phyloP scores from a whole-genome alignment of 2,329 filamentous ascomycete species.

The Venturiaceae sp. region DNA sequence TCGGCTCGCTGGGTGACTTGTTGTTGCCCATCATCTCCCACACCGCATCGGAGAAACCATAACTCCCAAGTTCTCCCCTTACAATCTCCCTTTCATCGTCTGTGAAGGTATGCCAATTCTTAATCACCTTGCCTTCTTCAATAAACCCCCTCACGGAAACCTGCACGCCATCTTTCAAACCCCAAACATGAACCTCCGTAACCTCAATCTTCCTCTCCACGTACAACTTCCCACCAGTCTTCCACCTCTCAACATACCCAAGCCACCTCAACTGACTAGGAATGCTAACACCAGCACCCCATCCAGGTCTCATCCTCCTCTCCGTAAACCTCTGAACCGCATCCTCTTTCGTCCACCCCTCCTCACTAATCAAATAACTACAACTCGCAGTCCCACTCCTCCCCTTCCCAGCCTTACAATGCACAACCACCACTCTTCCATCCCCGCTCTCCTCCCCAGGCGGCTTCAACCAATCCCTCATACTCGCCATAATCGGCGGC shows the following conservation, averaged over 20 bases:
- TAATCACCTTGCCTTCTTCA: constrained; percentile 83
- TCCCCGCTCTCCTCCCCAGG: constrained; percentile 12
- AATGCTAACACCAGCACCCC: constrained; percentile 79
- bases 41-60: constrained; percentile 34
- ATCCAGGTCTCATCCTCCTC: constrained; percentile 77
- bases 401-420: constrained; percentile 96
- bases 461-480: constrained; percentile 69
- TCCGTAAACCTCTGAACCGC: constrained; percentile 65
- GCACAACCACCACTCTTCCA: constrained; percentile 69
- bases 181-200: constrained; percentile 83
- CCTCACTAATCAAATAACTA: constrained; percentile 83
- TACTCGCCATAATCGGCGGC: constrained; percentile 80
- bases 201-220: constrained; percentile 76
- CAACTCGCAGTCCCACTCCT: constrained; percentile 81
- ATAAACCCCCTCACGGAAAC: constrained; percentile 75
- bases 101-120: constrained; percentile 71
- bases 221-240: constrained; percentile 66
- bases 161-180: constrained; percentile 77
- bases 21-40: constrained; percentile 31
- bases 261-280: constrained; percentile 86
- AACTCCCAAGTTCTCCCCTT: constrained; percentile 38
- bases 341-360: constrained; percentile 57
- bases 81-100: constrained; percentile 61
- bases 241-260: constrained; percentile 81
- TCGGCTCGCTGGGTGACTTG: neutral